Conservation (phyloP, 345 rosid genomes). For the Noccaea caerulescens region DNA sequence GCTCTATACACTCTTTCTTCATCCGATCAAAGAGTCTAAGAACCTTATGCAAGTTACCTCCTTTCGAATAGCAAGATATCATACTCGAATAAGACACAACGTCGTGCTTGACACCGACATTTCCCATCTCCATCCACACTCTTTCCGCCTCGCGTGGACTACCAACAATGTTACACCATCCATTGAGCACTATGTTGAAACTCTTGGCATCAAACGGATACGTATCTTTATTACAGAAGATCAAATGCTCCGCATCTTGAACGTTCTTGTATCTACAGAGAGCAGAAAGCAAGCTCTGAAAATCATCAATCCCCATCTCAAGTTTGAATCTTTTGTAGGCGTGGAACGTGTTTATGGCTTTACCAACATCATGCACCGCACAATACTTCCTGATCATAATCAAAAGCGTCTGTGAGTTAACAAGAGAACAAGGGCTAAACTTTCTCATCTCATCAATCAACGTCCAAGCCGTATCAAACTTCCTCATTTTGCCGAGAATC, state of each 20-base stretch:
- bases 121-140: slow-evolving; percentile 87
- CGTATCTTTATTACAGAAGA: slow-evolving; percentile 68
- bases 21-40: slow-evolving; percentile 66
- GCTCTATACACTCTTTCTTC: slow-evolving; percentile 62
- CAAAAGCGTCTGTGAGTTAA: slow-evolving; percentile 74
- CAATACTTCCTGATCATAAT: slow-evolving; percentile 91
- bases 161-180: slow-evolving; percentile 86
- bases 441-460: slow-evolving; percentile 89
- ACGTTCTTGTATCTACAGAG: slow-evolving; percentile 93
- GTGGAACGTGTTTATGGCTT: slow-evolving; percentile 81
- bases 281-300: slow-evolving; percentile 86
- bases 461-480: slow-evolving; percentile 88
- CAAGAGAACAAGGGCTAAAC: slow-evolving; percentile 56
- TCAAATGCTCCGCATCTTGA: slow-evolving; percentile 89
- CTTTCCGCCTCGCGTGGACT: slow-evolving; percentile 79
- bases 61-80: slow-evolving; percentile 82
- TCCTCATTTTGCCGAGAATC: slow-evolving; percentile 83
- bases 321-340: slow-evolving; percentile 67
- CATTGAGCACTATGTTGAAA: slow-evolving; percentile 80
- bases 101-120: slow-evolving; percentile 61
- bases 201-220: slow-evolving; percentile 79
- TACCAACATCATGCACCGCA: slow-evolving; percentile 80
- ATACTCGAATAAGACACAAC: slow-evolving; percentile 75
- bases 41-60: slow-evolving; percentile 67
- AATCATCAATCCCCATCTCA: slow-evolving; percentile 71